phyloP scores from a whole-genome alignment of 805 yeast genomes.

The Suhomyces canberraensis region DNA sequence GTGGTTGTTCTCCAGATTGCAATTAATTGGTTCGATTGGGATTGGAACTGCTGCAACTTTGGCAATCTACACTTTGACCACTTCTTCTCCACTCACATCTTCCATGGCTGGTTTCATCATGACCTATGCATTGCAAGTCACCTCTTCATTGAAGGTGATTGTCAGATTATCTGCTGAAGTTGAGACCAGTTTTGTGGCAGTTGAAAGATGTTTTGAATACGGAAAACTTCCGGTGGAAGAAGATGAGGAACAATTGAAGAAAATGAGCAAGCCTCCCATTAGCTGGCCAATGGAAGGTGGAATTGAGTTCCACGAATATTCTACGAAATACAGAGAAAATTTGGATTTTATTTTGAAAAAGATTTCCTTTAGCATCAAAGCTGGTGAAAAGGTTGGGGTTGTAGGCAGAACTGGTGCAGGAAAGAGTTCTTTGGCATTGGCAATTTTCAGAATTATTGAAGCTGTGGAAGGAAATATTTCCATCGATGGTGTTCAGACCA shows the following conservation, averaged over 20 bases:
- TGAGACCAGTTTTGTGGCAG: slow-evolving; percentile 64
- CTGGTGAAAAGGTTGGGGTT: slow-evolving; percentile 25
- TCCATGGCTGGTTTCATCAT: slow-evolving; percentile 64
- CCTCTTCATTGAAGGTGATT: slow-evolving; percentile 50
- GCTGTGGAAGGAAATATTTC: slow-evolving; percentile 16
- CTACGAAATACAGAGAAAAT: slow-evolving; percentile 20
- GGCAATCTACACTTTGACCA: slow-evolving; percentile 38
- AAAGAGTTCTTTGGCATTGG: slow-evolving; percentile 23
- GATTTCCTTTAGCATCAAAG: slow-evolving; percentile 11
- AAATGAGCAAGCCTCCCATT: slow-evolving; percentile 63
- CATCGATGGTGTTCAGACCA: slow-evolving; percentile 18
- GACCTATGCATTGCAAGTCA: slow-evolving; percentile 60
- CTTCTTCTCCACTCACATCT: slow-evolving; percentile 45
- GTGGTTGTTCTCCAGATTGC: slow-evolving; percentile 26
- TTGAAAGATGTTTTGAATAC: slow-evolving; percentile 67
- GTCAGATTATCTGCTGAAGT: slow-evolving; percentile 63
- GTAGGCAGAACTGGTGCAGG: slow-evolving; percentile 30
- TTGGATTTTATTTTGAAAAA: slow-evolving; percentile 18
- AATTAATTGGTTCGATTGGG: slow-evolving; percentile 20
- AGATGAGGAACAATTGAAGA: slow-evolving; percentile 60
- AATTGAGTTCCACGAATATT: slow-evolving; percentile 47
- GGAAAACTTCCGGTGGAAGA: slow-evolving; percentile 44
- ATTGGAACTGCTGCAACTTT: slow-evolving; percentile 32
- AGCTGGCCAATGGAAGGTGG: slow-evolving; percentile 78
- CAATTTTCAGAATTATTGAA: slow-evolving; percentile 23